Evolutionary conservation across 257 asterid species (phyloP).

Genomic region (Parsonsia alboflavescens): DNA sequence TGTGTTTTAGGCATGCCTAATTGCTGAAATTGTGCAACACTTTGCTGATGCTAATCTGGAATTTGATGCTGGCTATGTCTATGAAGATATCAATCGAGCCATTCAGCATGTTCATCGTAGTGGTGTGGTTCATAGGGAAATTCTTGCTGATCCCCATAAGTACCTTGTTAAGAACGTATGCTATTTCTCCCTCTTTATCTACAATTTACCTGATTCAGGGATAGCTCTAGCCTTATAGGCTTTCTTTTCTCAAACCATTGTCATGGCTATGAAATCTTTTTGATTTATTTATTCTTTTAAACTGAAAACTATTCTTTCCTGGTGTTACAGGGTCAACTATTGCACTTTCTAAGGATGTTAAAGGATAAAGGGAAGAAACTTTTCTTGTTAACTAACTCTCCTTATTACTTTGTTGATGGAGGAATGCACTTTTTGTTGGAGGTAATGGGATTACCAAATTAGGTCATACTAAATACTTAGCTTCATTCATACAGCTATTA

Average conservation of each 20-base stretch:
- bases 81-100: constrained; percentile 85
- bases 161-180: constrained; percentile 88
- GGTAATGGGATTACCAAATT: constrained; percentile 38
- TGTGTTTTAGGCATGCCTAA: constrained; percentile 81
- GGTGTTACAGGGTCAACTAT: constrained; percentile 58
- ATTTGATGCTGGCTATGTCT: constrained; percentile 83
- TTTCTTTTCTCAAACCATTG: not conserved
- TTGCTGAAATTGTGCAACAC: constrained; percentile 94
- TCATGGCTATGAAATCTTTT: not conserved
- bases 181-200: constrained; percentile 4
- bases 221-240: not conserved
- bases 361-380: constrained; percentile 91
- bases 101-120: constrained; percentile 89
- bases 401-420: constrained; percentile 93
- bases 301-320: constrained; percentile 19
- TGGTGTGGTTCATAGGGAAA: constrained; percentile 80
- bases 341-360: constrained; percentile 67
- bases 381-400: constrained; percentile 90
- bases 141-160: constrained; percentile 74
- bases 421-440: constrained; percentile 90
- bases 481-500: not conserved
- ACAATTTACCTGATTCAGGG: constrained; percentile 7
- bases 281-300: not conserved
- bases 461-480: constrained; percentile 9
- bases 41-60: constrained; percentile 95